These are phyloP conservation scores for Naegleria fowleri DNA, from an alignment of 208 protist genomes.

Conservation along the genomic window DNA sequence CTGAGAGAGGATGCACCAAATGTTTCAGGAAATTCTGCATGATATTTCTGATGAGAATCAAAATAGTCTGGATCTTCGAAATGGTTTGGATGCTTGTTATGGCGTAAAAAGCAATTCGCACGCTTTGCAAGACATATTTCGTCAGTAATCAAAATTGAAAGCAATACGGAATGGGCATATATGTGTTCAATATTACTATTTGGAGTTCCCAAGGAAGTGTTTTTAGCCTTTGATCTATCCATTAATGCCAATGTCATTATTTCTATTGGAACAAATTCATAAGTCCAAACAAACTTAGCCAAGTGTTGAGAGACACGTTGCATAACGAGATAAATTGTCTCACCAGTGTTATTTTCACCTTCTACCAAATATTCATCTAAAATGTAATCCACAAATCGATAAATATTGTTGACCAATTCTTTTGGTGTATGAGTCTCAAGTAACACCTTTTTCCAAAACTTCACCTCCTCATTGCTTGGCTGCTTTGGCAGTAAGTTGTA, in stretches of 20 bases:
- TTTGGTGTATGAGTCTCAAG: background rate
- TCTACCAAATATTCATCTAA: background rate
- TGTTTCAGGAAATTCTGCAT: background rate
- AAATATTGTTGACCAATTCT: background rate
- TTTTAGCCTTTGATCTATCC: background rate
- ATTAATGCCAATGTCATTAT: background rate
- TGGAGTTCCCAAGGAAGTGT: background rate
- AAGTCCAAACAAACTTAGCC: background rate
- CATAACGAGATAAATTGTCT: background rate
- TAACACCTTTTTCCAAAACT: background rate
- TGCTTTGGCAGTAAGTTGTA: background rate
- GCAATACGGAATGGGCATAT: background rate
- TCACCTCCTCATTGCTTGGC: background rate
- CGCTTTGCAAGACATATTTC: background rate
- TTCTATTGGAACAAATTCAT: slow-evolving; percentile 9
- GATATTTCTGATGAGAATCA: background rate
- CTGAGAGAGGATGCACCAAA: background rate
- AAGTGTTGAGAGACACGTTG: background rate
- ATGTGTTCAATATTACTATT: background rate
- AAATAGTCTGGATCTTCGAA: slow-evolving; percentile 1
- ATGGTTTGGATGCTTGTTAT: background rate
- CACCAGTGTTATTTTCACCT: background rate
- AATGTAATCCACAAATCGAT: background rate
- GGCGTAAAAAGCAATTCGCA: background rate
- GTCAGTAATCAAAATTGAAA: background rate